Conservation (phyloP, 108 stramenopile species). For the Nitzschia palea region DNA sequence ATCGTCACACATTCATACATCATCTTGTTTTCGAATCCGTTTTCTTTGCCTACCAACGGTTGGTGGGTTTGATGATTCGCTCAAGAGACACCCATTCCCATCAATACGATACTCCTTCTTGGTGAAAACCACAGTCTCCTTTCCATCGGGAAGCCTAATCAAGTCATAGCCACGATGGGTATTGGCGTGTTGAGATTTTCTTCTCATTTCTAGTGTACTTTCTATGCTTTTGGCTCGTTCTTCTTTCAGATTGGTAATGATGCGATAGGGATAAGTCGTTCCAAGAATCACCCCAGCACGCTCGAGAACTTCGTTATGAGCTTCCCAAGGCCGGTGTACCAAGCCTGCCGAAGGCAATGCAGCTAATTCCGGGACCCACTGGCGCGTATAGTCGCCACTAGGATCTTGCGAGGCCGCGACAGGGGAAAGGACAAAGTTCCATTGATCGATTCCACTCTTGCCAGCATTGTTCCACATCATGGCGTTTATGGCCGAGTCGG, state of each 20-base stretch:
- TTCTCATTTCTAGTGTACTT: constrained; percentile 30
- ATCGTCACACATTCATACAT: too few relatives aligned
- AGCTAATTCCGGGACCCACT: constrained; percentile 45
- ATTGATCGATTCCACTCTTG: constrained; percentile 39
- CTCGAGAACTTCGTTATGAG: constrained; percentile 18
- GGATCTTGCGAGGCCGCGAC: constrained; percentile 42
- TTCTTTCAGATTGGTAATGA: constrained; percentile 23
- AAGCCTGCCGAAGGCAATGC: constrained; percentile 19
- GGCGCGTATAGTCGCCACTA: constrained; percentile 34
- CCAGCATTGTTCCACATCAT: constrained; percentile 69
- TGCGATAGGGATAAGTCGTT: constrained; percentile 32
- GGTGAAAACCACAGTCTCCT: constrained; percentile 38
- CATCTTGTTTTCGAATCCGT: too few relatives aligned
- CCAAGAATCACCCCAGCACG: constrained; percentile 26
- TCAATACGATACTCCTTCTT: constrained; percentile 46
- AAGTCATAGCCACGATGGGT: constrained; percentile 31
- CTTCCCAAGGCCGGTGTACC: constrained; percentile 42
- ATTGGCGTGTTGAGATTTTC: constrained; percentile 29
- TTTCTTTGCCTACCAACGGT: too few relatives aligned
- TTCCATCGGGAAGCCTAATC: constrained; percentile 32
- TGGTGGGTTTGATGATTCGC: neutral
- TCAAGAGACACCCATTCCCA: constrained; percentile 13
- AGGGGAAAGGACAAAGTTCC: constrained; percentile 47
- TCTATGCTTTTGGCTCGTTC: constrained; percentile 32
- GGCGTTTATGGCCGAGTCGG: constrained; percentile 52